A percentile compares a stretch with the other conserved stretches of the same genome.
These are phyloP conservation scores for Mucuna pruriens DNA, from an alignment of 306 rosid species.

Conservation along the genomic window DNA sequence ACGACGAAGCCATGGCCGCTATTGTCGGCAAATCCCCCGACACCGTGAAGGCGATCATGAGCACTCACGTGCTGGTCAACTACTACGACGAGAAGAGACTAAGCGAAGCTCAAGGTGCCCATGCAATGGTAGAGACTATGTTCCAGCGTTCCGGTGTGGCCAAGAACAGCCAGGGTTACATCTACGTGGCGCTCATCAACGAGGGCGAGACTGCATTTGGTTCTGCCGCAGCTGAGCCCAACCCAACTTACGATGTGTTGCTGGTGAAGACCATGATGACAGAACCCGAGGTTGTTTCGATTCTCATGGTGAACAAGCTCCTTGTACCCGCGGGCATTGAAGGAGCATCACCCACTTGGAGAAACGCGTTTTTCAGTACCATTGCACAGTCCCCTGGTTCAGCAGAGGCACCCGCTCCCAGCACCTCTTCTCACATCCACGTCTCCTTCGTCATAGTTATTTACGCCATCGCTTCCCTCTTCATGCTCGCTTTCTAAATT, in stretches of 20 bases:
- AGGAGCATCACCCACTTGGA: too few species aligned
- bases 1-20: conserved; percentile 25
- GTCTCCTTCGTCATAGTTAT: too few species aligned
- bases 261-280: background rate
- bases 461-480: too few species aligned
- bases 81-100: conserved; percentile 56
- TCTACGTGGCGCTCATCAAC: conserved; percentile 26
- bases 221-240: conserved; percentile 29
- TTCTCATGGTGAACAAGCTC: too few species aligned
- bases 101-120: background rate
- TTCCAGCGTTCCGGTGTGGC: conserved; percentile 53
- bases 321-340: too few species aligned
- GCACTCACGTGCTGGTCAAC: conserved; percentile 47
- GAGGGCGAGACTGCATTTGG: conserved; percentile 61
- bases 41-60: conserved; percentile 40
- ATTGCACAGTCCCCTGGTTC: too few species aligned
- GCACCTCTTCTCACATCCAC: too few species aligned
- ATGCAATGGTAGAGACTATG: conserved; percentile 51
- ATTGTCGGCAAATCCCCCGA: conserved; percentile 46
- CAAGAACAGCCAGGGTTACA: conserved; percentile 42
- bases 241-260: background rate
- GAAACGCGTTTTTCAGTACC: too few species aligned
- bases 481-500: too few species aligned
- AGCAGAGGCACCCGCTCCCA: too few species aligned
- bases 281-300: too few species aligned